These are phyloP conservation scores for Colletotrichum eleusines DNA, from an alignment of 2,329 filamentous ascomycete species.

Conservation along the genomic window DNA sequence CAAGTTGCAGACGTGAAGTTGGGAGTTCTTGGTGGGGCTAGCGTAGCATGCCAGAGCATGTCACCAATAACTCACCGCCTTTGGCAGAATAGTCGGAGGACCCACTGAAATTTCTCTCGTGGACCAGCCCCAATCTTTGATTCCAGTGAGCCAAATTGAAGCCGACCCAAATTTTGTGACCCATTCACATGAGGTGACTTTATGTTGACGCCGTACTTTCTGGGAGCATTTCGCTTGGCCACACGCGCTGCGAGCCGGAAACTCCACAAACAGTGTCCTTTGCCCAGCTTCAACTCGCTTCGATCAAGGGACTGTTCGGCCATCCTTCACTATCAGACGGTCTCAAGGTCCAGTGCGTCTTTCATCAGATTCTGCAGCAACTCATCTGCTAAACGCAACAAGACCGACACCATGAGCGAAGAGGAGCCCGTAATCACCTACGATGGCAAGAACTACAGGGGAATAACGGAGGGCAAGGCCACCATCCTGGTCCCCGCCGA, in stretches of 20 bases:
- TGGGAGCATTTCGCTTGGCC: slow-evolving; percentile 23
- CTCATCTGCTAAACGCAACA: background rate
- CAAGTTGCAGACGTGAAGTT: background rate
- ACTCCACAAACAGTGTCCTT: background rate
- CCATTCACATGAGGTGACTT: slow-evolving; percentile 18
- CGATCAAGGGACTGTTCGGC: background rate
- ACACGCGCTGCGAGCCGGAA: slow-evolving; percentile 29
- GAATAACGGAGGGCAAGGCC: slow-evolving; percentile 68
- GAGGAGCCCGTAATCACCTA: slow-evolving; percentile 51
- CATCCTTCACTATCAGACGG: background rate
- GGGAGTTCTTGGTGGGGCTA: background rate
- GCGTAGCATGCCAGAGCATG: background rate
- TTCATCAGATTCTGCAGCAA: slow-evolving; percentile 26
- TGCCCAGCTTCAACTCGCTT: background rate
- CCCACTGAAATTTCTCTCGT: slow-evolving; percentile 43
- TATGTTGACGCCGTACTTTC: slow-evolving; percentile 28
- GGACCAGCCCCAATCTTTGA: slow-evolving; percentile 13
- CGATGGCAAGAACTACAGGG: slow-evolving; percentile 63
- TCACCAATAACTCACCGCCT: slow-evolving; percentile 29
- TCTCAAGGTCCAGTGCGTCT: slow-evolving; percentile 1
- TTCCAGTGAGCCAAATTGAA: slow-evolving; percentile 16
- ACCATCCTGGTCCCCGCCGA: slow-evolving; percentile 66
- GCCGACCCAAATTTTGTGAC: slow-evolving; percentile 10
- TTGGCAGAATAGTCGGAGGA: slow-evolving; percentile 38
- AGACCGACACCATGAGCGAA: slow-evolving; percentile 46